Evolutionary conservation across 805 yeast species (phyloP).

Genomic region (Starmerella vitae): DNA sequence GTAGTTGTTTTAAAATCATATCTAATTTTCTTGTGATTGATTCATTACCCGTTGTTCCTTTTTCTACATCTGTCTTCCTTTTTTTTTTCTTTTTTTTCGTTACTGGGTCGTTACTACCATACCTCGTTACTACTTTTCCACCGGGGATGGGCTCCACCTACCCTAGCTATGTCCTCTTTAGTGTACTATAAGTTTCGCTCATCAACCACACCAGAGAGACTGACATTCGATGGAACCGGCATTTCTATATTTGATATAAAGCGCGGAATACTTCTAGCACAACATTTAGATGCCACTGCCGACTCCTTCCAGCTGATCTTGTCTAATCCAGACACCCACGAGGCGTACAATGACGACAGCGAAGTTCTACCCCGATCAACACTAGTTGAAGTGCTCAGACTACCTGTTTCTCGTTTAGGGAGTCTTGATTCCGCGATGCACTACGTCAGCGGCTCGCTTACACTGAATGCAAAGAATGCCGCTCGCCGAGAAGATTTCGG

Average conservation of each 20-base stretch:
- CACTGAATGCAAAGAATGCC: constrained; percentile 27
- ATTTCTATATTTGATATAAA: constrained; percentile 88
- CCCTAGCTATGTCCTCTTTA: constrained; percentile 56
- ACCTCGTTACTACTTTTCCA: not conserved
- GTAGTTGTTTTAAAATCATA: no score
- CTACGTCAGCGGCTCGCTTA: constrained; percentile 39
- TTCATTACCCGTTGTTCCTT: no score
- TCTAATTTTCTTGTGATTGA: no score
- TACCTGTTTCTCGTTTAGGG: constrained; percentile 44
- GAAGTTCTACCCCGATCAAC: constrained; percentile 83
- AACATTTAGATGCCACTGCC: constrained; percentile 67
- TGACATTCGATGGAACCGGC: constrained; percentile 92
- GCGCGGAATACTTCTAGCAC: constrained; percentile 71
- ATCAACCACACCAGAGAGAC: constrained; percentile 63
- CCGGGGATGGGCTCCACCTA: not conserved
- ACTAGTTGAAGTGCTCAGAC: constrained; percentile 64
- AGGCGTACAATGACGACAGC: constrained; percentile 76
- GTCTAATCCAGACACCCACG: constrained; percentile 55
- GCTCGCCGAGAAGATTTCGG: constrained; percentile 26
- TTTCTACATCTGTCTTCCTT: no score
- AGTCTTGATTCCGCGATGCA: constrained; percentile 44
- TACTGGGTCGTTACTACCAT: no score
- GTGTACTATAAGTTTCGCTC: constrained; percentile 79
- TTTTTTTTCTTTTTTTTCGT: no score
- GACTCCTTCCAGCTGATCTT: constrained; percentile 61